These are phyloP conservation scores for Sclerotinia subarctica DNA, from an alignment of 2,329 filamentous ascomycete species.

Conservation along the genomic window DNA sequence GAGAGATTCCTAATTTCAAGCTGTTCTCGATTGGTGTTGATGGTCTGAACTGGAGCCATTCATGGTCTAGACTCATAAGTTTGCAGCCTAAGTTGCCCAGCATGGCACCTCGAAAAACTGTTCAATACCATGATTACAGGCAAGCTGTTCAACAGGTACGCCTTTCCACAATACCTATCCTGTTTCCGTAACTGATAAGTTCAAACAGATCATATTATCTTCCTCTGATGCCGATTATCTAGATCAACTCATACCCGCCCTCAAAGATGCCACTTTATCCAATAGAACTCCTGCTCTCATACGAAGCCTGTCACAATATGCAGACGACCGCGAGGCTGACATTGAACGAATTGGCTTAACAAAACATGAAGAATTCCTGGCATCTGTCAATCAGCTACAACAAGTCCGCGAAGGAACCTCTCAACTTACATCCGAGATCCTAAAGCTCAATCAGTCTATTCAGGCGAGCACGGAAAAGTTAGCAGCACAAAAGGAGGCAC, in stretches of 20 bases:
- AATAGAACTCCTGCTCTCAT: slow-evolving; percentile 71
- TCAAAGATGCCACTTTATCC: slow-evolving; percentile 82
- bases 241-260: slow-evolving; percentile 89
- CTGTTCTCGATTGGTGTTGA: background rate
- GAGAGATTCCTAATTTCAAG: background rate
- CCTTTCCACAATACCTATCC: background rate
- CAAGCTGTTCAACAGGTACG: slow-evolving; percentile 36
- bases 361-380: slow-evolving; percentile 95
- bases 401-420: slow-evolving; percentile 88
- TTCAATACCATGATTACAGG: slow-evolving; percentile 38
- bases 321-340: slow-evolving; percentile 80
- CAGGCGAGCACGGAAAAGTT: slow-evolving; percentile 92
- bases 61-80: background rate
- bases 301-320: slow-evolving; percentile 76
- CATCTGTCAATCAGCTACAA: slow-evolving; percentile 91
- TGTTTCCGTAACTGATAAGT: background rate
- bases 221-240: slow-evolving; percentile 91
- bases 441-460: slow-evolving; percentile 90
- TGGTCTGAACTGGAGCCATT: background rate
- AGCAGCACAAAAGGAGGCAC: slow-evolving; percentile 86
- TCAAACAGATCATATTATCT: slow-evolving; percentile 77
- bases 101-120: slow-evolving; percentile 32
- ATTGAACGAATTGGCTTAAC: slow-evolving; percentile 94
- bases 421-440: slow-evolving; percentile 81
- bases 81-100: background rate